Conservation (phyloP, 495 filamentous ascomycete species). For the Tuber indicum region DNA sequence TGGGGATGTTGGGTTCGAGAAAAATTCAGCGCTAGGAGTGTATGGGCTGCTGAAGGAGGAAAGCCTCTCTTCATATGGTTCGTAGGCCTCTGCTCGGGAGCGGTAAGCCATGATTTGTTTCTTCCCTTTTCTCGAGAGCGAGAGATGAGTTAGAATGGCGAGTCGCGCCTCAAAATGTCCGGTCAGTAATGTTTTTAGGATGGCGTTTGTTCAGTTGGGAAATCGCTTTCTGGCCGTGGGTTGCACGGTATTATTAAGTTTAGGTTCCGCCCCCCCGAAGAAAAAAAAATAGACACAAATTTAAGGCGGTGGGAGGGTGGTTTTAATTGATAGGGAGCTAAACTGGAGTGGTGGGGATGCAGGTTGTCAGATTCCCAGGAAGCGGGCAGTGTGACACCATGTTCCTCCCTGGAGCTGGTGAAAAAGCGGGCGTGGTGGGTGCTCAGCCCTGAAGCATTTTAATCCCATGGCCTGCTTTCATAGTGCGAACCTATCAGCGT, state of each 20-base stretch:
- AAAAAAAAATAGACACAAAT: not conserved
- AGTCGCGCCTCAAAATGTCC: not conserved
- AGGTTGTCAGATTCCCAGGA: not conserved
- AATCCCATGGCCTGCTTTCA: not conserved
- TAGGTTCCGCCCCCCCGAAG: not conserved
- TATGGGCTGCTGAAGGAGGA: constrained; percentile 15
- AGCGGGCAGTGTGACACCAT: not conserved
- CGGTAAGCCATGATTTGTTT: constrained; percentile 12
- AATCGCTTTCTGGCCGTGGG: not conserved
- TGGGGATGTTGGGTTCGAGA: constrained; percentile 11
- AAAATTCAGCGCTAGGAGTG: constrained; percentile 7
- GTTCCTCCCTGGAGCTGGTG: not conserved
- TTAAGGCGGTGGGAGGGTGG: not conserved
- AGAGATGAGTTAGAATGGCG: not conserved
- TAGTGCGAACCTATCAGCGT: not conserved
- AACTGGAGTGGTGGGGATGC: not conserved
- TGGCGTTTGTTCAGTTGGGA: not conserved
- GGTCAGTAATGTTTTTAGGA: not conserved
- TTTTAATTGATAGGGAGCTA: not conserved
- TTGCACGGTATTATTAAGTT: not conserved
- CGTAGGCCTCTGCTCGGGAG: constrained; percentile 14
- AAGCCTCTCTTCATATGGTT: constrained; percentile 19
- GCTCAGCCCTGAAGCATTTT: not conserved
- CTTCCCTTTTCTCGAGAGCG: constrained; percentile 42
- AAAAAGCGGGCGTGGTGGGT: not conserved